Base-by-base conservation (phyloP, 352 stramenopile genomes). In the Hyaloperonospora arabidopsidis region DNA sequence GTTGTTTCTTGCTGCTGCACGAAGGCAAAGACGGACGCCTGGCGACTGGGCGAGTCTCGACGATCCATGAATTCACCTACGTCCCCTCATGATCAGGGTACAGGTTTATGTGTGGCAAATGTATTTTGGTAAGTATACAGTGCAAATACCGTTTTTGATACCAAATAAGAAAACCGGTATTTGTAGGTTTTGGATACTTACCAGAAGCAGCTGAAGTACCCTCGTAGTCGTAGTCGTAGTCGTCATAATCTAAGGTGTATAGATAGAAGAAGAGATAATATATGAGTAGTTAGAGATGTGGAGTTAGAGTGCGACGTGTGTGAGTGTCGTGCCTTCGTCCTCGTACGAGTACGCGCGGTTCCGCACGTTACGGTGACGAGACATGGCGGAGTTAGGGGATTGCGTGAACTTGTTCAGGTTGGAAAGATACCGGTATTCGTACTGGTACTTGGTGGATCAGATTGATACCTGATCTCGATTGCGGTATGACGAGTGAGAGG, bases 331-430 rank as follows among this genome's bases (percentile, higher is more conserved):
- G 50, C 83, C 82, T 73, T 91, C 84, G 48, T 91, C 81, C 46
- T 94, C 84, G 68, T 91, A 94, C 51, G 84, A 94, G 66, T 92
- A 94, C 55, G 79, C 82, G 70, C 84, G 84, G 69, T 92, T 91
- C 53, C 84, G 84, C 23, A 94, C 65, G 65, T 89, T 82, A 59
- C 84, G 81, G 45, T 94, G 84, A 65, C 84, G 84, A 13, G 79
- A 90, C 84, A 94, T 93, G 54, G 17, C 12, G n/a, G 35, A 2
- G 35, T 3, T 10, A 15, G 13, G 13, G 35, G 12, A 41, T 41
- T 41, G 12, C 35, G 12, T 41, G n/a, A 17, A 15, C n/a, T 41
- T 5, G n/a, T 15, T 5, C 12, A 15, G 12, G 5, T 5, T 18
- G 2, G 12, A 41, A 15, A 41, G 12, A 41, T 41, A 41, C 35